Evolutionary conservation across 305 asterid genomes (phyloP).

Genomic region (Solanum hybrid): DNA sequence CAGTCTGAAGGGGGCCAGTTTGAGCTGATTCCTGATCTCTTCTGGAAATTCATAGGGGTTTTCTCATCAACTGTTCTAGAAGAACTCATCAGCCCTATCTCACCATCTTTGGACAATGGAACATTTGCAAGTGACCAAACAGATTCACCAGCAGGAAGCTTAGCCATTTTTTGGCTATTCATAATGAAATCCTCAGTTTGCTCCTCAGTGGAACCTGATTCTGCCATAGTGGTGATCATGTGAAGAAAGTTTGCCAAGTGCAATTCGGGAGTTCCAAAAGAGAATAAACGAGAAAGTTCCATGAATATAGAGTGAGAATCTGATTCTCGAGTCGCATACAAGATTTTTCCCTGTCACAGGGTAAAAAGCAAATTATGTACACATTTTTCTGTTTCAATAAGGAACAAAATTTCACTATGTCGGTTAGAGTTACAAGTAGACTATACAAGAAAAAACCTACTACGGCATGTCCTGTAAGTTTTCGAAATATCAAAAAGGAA

Average conservation of each 20-base stretch:
- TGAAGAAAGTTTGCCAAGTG: slow-evolving; percentile 85
- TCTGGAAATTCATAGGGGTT: slow-evolving; percentile 17
- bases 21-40: slow-evolving; percentile 25
- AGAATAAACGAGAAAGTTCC: slow-evolving; percentile 61
- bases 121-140: slow-evolving; percentile 51
- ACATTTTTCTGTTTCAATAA: neutral
- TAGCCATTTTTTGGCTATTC: slow-evolving; percentile 70
- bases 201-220: slow-evolving; percentile 76
- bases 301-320: slow-evolving; percentile 63
- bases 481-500: neutral
- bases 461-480: neutral
- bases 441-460: neutral
- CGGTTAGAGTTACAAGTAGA: neutral
- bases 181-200: slow-evolving; percentile 63
- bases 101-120: slow-evolving; percentile 20
- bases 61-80: slow-evolving; percentile 21
- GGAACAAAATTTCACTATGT: neutral
- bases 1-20: slow-evolving; percentile 67
- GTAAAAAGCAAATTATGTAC: neutral
- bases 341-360: slow-evolving; percentile 45
- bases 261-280: slow-evolving; percentile 47
- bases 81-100: neutral
- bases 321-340: slow-evolving; percentile 54
- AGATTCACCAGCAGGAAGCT: slow-evolving; percentile 60
- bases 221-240: slow-evolving; percentile 70